A percentile compares a stretch with the other conserved stretches of the same genome.
These are phyloP conservation scores for Sporisorium scitamineum DNA, from an alignment of 1,284 basidiomycete genomes.

Conservation along the genomic window DNA sequence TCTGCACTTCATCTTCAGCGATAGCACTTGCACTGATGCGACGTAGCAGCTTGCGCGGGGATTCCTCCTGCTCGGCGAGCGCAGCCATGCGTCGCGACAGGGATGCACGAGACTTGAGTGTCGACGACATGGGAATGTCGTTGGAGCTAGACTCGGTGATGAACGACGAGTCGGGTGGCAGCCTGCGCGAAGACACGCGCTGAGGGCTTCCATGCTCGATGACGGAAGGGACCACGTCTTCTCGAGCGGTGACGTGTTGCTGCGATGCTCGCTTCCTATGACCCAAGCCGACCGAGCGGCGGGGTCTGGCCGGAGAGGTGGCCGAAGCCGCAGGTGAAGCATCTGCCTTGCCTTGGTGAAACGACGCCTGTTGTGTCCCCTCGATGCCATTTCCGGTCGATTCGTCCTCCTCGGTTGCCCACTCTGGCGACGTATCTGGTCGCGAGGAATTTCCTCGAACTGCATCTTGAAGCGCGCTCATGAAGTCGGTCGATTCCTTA, in stretches of 20 bases:
- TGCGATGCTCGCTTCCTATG: constrained; percentile 4
- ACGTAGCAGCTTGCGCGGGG: constrained; percentile 55
- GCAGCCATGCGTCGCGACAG: constrained; percentile 32
- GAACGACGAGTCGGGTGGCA: constrained; percentile 43
- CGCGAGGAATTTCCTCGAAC: constrained; percentile 17
- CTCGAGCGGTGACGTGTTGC: constrained; percentile 1
- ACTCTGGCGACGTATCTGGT: constrained; percentile 26
- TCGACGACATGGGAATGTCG: constrained; percentile 48
- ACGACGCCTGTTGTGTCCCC: constrained; percentile 7
- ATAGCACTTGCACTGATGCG: constrained; percentile 55
- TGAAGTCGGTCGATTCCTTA: constrained; percentile 41
- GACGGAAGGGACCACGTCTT: constrained; percentile 22
- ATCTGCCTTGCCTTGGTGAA: constrained; percentile 30
- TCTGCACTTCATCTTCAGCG: constrained; percentile 49
- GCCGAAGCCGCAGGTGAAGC: not conserved
- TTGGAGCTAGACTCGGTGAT: constrained; percentile 32
- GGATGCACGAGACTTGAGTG: constrained; percentile 43
- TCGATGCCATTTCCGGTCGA: constrained; percentile 16
- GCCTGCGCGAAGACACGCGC: constrained; percentile 29
- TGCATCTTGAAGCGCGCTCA: constrained; percentile 42
- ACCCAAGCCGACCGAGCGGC: constrained; percentile 7
- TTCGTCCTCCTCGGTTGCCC: constrained; percentile 48
- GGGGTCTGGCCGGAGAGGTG: constrained; percentile 23
- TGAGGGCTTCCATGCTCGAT: constrained; percentile 40
- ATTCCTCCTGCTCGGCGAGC: constrained; percentile 35